Evolutionary conservation across 306 rosid species (phyloP).

Genomic region (Oxytropis ochrocephala): DNA sequence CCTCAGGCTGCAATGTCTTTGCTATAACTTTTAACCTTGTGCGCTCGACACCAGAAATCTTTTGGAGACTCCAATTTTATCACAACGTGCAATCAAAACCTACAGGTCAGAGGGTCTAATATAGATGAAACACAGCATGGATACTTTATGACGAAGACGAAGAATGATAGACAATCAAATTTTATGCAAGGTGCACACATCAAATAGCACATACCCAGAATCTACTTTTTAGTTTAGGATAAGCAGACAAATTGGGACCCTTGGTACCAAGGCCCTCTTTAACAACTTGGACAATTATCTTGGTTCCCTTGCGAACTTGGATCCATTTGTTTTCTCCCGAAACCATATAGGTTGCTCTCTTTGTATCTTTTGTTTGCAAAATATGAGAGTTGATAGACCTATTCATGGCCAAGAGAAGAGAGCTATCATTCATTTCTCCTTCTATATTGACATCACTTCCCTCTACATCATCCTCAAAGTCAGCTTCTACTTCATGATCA

Average conservation of each 20-base stretch:
- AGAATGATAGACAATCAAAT: conserved; percentile 6
- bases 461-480: conserved; percentile 60
- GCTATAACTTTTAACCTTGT: conserved; percentile 84
- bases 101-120: conserved; percentile 41
- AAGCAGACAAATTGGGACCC: conserved; percentile 84
- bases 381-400: conserved; percentile 43
- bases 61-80: conserved; percentile 82
- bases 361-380: conserved; percentile 41
- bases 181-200: conserved; percentile 1
- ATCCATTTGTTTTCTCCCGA: conserved; percentile 60
- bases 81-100: conserved; percentile 63
- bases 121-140: conserved; percentile 20
- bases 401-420: conserved; percentile 33
- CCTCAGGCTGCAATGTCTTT: conserved; percentile 88
- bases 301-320: conserved; percentile 80
- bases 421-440: conserved; percentile 33
- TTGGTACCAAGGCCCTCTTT: conserved; percentile 92
- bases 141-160: conserved; percentile 5
- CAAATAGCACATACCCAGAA: conserved; percentile 69
- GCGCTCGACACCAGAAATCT: conserved; percentile 78
- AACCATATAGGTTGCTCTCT: conserved; percentile 22
- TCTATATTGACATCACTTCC: conserved; percentile 48
- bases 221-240: conserved; percentile 85
- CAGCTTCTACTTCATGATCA: conserved; percentile 57
- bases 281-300: conserved; percentile 88